A percentile compares a stretch with the other conserved stretches of the same genome.
Evolutionary conservation across 2,329 filamentous ascomycete species (phyloP).

Genomic region (Sclerotinia spermophila): DNA sequence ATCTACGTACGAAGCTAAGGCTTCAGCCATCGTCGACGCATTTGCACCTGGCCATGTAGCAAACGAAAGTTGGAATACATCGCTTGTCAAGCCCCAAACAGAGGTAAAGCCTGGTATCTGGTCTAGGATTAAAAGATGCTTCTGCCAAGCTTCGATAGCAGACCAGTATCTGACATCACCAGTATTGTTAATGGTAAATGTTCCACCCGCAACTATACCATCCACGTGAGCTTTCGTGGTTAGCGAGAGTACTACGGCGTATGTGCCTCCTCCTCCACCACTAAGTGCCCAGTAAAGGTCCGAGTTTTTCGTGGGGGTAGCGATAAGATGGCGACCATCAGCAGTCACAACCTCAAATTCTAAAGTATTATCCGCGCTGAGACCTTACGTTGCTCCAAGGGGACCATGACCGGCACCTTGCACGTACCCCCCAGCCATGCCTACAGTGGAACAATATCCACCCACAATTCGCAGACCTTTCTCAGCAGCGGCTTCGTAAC

Average conservation of each 20-base stretch:
- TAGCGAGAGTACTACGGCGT: not conserved
- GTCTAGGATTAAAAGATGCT: not conserved
- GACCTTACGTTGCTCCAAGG: not conserved
- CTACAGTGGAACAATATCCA: not conserved
- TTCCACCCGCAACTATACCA: not conserved
- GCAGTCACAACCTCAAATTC: constrained; percentile 11
- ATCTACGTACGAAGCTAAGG: not conserved
- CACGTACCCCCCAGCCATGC: not conserved
- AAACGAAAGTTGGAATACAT: not conserved
- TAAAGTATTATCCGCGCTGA: not conserved
- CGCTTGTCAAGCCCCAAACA: not conserved
- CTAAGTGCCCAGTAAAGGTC: constrained; percentile 3
- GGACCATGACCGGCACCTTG: not conserved
- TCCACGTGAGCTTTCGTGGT: not conserved
- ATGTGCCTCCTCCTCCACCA: not conserved
- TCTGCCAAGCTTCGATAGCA: not conserved
- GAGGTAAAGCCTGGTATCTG: not conserved
- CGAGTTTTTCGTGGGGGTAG: not conserved
- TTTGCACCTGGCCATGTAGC: not conserved
- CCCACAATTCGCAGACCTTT: not conserved
- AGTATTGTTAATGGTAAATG: constrained; percentile 3
- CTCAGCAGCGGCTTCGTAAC: not conserved
- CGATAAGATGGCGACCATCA: not conserved
- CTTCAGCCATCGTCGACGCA: not conserved
- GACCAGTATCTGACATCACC: not conserved